Evolutionary conservation across 1,139 yeast species (phyloP).

Genomic region (Suhomyces maxii): DNA sequence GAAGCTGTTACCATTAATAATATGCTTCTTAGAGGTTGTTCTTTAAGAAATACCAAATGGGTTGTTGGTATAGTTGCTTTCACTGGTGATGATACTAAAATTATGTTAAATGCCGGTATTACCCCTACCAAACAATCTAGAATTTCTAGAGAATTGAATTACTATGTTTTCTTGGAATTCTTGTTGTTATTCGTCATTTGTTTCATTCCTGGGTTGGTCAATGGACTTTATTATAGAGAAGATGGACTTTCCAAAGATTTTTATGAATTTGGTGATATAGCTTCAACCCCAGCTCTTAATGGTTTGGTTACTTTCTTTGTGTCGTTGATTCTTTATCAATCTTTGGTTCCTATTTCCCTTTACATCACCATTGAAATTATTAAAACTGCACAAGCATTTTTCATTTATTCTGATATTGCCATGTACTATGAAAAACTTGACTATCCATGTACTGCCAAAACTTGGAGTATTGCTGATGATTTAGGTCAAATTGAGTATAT

Average conservation of each 20-base stretch:
- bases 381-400: constrained; percentile 58
- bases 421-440: constrained; percentile 55
- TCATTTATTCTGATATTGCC: constrained; percentile 51
- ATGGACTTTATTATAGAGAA: constrained; percentile 48
- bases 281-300: constrained; percentile 50
- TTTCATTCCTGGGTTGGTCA: constrained; percentile 52
- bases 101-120: constrained; percentile 57
- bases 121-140: constrained; percentile 59
- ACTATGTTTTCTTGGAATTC: constrained; percentile 51
- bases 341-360: constrained; percentile 60
- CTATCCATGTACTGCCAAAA: constrained; percentile 60
- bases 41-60: constrained; percentile 57
- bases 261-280: constrained; percentile 53
- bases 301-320: constrained; percentile 55
- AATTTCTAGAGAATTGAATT: constrained; percentile 51
- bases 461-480: constrained; percentile 65
- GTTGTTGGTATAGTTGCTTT: constrained; percentile 52
- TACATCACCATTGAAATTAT: constrained; percentile 61
- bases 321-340: constrained; percentile 55
- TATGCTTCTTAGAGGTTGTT: constrained; percentile 51
- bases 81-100: constrained; percentile 57
- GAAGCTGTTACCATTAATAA: constrained; percentile 53
- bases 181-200: constrained; percentile 48
- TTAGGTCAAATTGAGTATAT: constrained; percentile 65
- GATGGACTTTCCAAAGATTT: constrained; percentile 37